Percentiles rank a stretch among this genome's conserved stretches.
Conservation (phyloP, 2,329 filamentous ascomycete genomes). For the Trichoderma atroviride region DNA sequence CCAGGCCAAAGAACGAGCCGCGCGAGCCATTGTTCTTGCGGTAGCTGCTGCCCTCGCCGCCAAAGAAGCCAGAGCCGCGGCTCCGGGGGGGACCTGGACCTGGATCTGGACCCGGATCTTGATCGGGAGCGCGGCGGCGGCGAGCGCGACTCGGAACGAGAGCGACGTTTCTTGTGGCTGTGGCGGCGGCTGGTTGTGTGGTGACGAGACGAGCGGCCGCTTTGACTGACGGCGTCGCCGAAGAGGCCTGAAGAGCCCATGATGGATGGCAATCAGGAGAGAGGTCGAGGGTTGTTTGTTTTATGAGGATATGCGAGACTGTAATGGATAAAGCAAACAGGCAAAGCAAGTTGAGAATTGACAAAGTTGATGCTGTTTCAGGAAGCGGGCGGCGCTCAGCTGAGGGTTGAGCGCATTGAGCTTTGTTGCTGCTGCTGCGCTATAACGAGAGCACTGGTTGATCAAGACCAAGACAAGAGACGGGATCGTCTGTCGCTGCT, state of each 20-base stretch:
- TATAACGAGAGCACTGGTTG: background rate
- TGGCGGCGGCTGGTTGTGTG: conserved; percentile 31
- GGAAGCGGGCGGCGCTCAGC: conserved; percentile 1
- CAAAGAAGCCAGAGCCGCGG: conserved; percentile 40
- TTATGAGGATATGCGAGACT: background rate
- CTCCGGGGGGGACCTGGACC: conserved; percentile 43
- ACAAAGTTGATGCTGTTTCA: background rate
- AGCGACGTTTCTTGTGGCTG: conserved; percentile 41
- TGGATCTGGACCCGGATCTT: conserved; percentile 31
- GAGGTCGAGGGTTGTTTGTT: background rate
- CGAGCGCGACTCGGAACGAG: conserved; percentile 44
- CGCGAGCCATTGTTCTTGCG: conserved; percentile 47
- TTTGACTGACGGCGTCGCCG: conserved; percentile 39
- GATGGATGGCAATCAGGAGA: background rate
- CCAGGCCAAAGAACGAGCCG: conserved; percentile 52
- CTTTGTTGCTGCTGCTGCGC: background rate
- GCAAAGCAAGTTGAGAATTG: background rate
- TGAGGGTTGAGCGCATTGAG: conserved; percentile 5
- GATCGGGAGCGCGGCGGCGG: conserved; percentile 39
- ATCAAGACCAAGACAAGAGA: background rate
- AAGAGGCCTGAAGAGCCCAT: conserved; percentile 57
- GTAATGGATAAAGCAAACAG: background rate
- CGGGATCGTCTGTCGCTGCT: background rate
- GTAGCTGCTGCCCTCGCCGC: conserved; percentile 39
- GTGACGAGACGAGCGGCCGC: conserved; percentile 35